Evolutionary conservation across 129 eudicot species (phyloP).

Genomic region (Gnaphalium uliginosum): DNA sequence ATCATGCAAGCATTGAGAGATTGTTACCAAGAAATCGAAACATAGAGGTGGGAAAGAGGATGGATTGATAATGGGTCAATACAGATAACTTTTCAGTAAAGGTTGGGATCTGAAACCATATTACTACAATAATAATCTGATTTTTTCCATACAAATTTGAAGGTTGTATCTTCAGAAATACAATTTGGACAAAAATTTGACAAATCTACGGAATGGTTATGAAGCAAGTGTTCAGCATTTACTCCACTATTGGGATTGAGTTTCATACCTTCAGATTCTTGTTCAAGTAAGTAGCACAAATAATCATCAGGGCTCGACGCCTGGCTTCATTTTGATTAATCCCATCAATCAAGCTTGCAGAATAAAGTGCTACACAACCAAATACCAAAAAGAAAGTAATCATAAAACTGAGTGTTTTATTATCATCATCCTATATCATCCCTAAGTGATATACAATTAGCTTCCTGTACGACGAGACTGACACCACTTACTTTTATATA

Average conservation of each 20-base stretch:
- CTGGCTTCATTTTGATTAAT: conserved; percentile 81
- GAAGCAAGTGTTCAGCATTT: not conserved
- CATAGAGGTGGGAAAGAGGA: not conserved
- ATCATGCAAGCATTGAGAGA: not conserved
- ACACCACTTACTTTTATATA: too few species aligned
- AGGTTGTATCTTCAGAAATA: not conserved
- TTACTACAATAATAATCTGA: not conserved
- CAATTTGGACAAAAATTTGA: too few species aligned
- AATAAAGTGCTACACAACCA: conserved; percentile 56
- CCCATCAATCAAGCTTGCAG: conserved; percentile 77
- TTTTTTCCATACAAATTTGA: not conserved
- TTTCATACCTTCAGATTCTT: conserved; percentile 61
- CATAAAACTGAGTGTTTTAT: not conserved
- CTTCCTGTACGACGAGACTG: not conserved
- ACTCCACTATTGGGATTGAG: conserved; percentile 13
- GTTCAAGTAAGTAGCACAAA: conserved; percentile 68
- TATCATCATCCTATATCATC: conserved; percentile 6
- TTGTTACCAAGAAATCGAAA: not conserved
- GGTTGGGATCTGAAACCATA: not conserved
- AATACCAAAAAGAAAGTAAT: conserved; percentile 12
- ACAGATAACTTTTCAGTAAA: not conserved
- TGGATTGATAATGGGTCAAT: not conserved
- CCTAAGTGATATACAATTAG: not conserved
- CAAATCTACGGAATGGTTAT: too few species aligned
- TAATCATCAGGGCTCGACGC: conserved; percentile 73